A percentile compares a stretch with the other conserved stretches of the same genome.
Conservation (phyloP, 2,329 filamentous ascomycete genomes). For the Colletotrichum godetiae region DNA sequence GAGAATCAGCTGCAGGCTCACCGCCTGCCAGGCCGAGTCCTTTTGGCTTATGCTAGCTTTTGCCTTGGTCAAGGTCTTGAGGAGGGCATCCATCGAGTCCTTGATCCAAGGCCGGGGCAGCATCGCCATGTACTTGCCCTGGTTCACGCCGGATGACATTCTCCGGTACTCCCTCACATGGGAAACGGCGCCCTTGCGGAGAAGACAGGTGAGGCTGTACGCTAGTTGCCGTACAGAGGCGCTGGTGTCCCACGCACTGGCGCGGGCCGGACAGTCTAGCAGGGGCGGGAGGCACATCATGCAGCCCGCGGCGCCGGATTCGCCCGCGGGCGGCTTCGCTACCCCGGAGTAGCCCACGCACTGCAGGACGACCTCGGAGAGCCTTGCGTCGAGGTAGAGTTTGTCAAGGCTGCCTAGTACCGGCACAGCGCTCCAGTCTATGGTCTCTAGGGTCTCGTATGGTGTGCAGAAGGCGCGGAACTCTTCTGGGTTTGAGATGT, state of each 20-base stretch:
- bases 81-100: conserved; percentile 23
- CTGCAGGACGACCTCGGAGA: conserved; percentile 53
- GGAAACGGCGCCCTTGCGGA: conserved; percentile 33
- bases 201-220: conserved; percentile 57
- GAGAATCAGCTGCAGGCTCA: conserved; percentile 32
- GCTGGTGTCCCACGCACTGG: conserved; percentile 68
- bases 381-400: conserved; percentile 48
- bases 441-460: conserved; percentile 39
- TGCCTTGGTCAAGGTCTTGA: conserved; percentile 39
- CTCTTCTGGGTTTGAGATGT: conserved; percentile 33
- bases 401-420: conserved; percentile 2
- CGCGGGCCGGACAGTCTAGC: conserved; percentile 64
- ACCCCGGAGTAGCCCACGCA: conserved; percentile 46
- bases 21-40: conserved; percentile 21
- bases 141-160: conserved; percentile 37
- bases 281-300: conserved; percentile 75
- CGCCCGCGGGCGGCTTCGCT: conserved; percentile 42
- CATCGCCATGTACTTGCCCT: conserved; percentile 28
- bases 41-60: conserved; percentile 38
- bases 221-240: conserved; percentile 61
- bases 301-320: conserved; percentile 37
- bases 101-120: conserved; percentile 16
- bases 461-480: conserved; percentile 47
- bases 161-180: conserved; percentile 51
- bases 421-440: conserved; percentile 28